Evolutionary conservation across 2,329 filamentous ascomycete species (phyloP), one percentile per base, ranked within the genome.

Genomic region (Pleomassaria siparia): DNA sequence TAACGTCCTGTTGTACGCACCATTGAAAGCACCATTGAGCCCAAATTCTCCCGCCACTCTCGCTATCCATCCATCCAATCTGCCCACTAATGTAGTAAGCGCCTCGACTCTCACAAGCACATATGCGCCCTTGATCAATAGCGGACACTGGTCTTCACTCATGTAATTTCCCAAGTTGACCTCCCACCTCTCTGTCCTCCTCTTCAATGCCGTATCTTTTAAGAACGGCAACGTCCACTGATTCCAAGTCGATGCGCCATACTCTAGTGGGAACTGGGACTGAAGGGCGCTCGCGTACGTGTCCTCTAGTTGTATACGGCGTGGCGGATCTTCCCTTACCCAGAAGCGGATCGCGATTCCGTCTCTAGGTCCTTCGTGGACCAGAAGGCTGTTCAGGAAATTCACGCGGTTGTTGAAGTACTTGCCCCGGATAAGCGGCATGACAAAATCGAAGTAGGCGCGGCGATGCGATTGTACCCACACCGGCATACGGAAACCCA

Each of bases 391-490:
- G n/a, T n/a, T 40, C 33, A 48, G 11, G 15, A 44, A 40, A 10
- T 42, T 26, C 20, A n/a, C 15, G 13, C 12, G 15, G 12, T 30
- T 30, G 4, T 13, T n/a, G 13, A 5, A 30, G 5, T 30, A 12
- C 7, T n/a, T 13, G 29, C 15, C 13, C 8, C 29, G 13, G 10
- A 4, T 13, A 4, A n/a, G 25, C 9, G 58, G 56, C 5, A 63
- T 28, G 13, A 52, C 2, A 22, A 63, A 59, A 5, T 54, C 53
- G 24, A 60, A 54, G 25, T 37, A 53, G 0, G 54, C 56, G 1
- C 58, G 42, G n/a, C 29, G 41, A 26, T 58, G 60, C 11, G 44
- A 48, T 28, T 56, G 51, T n/a, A 43, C 35, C 32, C 32, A 18
- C 15, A n/a, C 6, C 32, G n/a, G n/a, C n/a, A n/a, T n/a, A n/a